Conservation (phyloP, 2,329 filamentous ascomycete species). For the Dryadomyces sulphureus region DNA sequence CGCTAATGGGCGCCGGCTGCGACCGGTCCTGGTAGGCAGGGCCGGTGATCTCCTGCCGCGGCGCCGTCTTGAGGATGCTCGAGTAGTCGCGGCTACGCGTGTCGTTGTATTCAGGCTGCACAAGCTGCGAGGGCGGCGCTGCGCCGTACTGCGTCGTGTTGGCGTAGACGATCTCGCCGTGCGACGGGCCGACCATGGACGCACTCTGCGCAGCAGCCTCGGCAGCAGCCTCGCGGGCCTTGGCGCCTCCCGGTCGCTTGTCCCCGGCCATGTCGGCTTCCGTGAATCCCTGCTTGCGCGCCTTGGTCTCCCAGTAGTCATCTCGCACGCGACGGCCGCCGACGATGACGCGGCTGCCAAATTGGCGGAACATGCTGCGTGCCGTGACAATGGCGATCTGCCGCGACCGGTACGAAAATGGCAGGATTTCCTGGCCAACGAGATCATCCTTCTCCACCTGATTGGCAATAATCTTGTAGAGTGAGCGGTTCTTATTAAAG, state of each 20-base stretch:
- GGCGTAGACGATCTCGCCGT: conserved; percentile 80
- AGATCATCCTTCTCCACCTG: conserved; percentile 94
- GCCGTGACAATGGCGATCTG: conserved; percentile 98
- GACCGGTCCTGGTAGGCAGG: conserved; percentile 79
- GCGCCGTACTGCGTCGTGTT: conserved; percentile 55
- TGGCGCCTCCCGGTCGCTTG: conserved; percentile 84
- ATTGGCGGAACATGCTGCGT: conserved; percentile 96
- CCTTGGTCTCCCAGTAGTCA: conserved; percentile 98
- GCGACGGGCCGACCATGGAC: conserved; percentile 48
- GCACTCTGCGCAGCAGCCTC: conserved; percentile 47
- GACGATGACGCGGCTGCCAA: conserved; percentile 84
- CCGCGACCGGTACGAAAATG: conserved; percentile 93
- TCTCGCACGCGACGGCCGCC: conserved; percentile 84
- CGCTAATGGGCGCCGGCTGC: conserved; percentile 57
- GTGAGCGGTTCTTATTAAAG: conserved; percentile 95
- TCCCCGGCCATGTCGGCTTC: conserved; percentile 92
- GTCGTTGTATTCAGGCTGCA: conserved; percentile 64
- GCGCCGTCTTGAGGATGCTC: conserved; percentile 59
- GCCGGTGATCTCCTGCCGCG: conserved; percentile 79
- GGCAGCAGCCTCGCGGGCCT: conserved; percentile 68
- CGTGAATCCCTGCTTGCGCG: conserved; percentile 92
- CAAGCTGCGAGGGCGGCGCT: conserved; percentile 45
- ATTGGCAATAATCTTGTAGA: conserved; percentile 95
- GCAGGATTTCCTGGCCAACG: conserved; percentile 85
- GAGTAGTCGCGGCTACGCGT: conserved; percentile 68